Evolutionary conservation across 2,329 filamentous ascomycete genomes (phyloP), one percentile per base, ranked within the genome.

Genomic region (Chrysoporthe austroafricana): DNA sequence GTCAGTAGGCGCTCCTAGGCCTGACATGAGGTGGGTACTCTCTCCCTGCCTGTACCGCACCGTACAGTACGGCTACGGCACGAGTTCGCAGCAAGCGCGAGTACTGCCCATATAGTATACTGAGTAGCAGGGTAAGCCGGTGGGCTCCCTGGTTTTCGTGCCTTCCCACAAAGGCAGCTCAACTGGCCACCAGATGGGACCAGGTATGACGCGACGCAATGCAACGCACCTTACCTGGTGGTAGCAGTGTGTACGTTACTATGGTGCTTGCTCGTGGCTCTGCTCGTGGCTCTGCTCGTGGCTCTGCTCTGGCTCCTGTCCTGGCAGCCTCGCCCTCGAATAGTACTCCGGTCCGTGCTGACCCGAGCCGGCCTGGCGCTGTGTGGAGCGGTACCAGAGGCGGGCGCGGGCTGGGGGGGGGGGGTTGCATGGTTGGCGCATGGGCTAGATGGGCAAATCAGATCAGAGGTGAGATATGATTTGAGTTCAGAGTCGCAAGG

Each of bases 401-500:
- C 26, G 26, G 26, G 26, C 26, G 26, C 26, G 26, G 57, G 58
- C 32, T 34, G 14, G 42, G 14, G 43, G 32, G 32, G 8, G 8
- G 44, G 34, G 60, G 34, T 50, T 34, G 32, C 32, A 61, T 61
- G 39, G 42, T 26, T 32, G 42, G 32, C 26, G 58, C 26, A 54
- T 39, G 46, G 34, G 46, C 46, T 18, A 42, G 46, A 63, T 42
- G 46, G 32, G 61, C 61, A 54, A 54, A 54, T 52, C 34, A 63
- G 46, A 63, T 54, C 50, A 54, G 50, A 54, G 16, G 42, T 52
- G 32, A 52, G 61, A 54, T 63, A 8, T 61, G 42, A 61, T 54
- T 54, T 60, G 61, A 46, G 42, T 63, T 54, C 48, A 52, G 26
- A 26, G 46, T 48, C n/a, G 52, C 9, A 65, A 26, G 56, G 56